Evolutionary conservation across 73 alveolate genomes (phyloP).

Genomic region (Blepharisma japonicum): DNA sequence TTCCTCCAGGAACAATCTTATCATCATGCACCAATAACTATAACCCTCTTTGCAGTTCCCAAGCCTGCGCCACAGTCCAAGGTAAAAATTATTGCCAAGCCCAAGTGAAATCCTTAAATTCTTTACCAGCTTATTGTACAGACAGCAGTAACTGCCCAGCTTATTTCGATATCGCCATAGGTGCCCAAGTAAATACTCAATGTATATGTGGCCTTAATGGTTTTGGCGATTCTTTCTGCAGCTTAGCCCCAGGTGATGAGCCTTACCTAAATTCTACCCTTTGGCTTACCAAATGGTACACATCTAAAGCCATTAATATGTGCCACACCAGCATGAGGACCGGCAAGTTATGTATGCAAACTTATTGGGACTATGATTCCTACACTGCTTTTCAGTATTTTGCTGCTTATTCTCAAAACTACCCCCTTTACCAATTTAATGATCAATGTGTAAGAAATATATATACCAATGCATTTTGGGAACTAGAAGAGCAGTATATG

Average conservation of each 20-base stretch:
- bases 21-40: neutral
- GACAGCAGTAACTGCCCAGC: neutral
- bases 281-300: neutral
- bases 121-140: neutral
- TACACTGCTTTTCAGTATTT: neutral
- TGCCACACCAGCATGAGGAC: conserved; percentile 5
- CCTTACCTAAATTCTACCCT: neutral
- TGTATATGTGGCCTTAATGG: conserved; percentile 10
- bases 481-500: neutral
- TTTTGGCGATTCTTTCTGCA: neutral
- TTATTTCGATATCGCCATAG: neutral
- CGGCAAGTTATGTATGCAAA: neutral
- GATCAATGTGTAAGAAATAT: conserved; percentile 2
- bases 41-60: neutral
- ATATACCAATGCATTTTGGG: neutral
- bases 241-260: conserved; percentile 19
- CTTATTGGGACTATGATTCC: neutral
- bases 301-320: neutral
- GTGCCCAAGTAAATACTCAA: neutral
- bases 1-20: neutral
- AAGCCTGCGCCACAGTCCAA: neutral
- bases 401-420: neutral
- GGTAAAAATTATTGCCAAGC: neutral
- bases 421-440: neutral
- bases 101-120: neutral